Evolutionary conservation across 2,329 filamentous ascomycete genomes (phyloP).

Genomic region (Colletotrichum chlorophyti): DNA sequence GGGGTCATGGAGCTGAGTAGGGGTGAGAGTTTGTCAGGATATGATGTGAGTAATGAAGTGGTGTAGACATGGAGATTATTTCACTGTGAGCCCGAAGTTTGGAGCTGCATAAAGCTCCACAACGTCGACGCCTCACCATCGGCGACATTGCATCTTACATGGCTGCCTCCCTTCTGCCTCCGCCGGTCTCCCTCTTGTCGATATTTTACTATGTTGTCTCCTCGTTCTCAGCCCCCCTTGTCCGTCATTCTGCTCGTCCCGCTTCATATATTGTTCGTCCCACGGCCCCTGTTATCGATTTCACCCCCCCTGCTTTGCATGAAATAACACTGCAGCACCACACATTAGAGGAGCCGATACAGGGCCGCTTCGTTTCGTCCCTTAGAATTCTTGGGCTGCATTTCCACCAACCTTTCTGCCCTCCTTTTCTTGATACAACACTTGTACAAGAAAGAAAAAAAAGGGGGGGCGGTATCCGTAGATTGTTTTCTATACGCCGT

Average conservation of each 20-base stretch:
- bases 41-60: not conserved
- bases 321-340: conserved; percentile 21
- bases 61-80: not conserved
- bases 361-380: conserved; percentile 17
- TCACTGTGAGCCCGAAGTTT: not conserved
- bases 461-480: not conserved
- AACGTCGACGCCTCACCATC: not conserved
- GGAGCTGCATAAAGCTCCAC: conserved; percentile 7
- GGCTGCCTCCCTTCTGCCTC: too few species aligned
- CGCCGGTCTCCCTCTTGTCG: too few species aligned
- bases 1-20: not conserved
- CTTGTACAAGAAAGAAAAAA: not conserved
- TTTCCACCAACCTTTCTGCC: conserved; percentile 4
- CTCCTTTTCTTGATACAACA: conserved; percentile 1
- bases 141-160: too few species aligned
- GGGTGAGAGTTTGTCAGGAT: too few species aligned
- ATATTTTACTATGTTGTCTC: conserved; percentile 26
- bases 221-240: not conserved
- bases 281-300: conserved; percentile 23
- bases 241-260: conserved; percentile 9
- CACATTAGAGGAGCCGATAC: conserved; percentile 15
- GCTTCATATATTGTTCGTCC: conserved; percentile 8
- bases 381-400: not conserved
- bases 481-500: too few species aligned
- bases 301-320: conserved; percentile 18